These are phyloP conservation scores for Neohortaea acidophila DNA, from an alignment of 495 filamentous ascomycete species.

Conservation along the genomic window DNA sequence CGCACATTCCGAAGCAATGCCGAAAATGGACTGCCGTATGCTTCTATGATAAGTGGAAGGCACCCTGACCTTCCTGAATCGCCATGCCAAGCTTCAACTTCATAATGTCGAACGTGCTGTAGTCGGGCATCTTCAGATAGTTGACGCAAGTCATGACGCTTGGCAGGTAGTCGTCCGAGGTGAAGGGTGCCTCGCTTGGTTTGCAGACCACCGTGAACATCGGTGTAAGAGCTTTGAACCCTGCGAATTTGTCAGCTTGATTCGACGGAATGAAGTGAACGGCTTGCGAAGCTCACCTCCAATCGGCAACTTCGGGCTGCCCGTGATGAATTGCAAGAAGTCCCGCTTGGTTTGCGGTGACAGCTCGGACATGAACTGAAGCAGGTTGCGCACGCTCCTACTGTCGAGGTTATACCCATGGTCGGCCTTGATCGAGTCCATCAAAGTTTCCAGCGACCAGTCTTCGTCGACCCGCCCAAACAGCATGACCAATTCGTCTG, in stretches of 20 bases:
- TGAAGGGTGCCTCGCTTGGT: slow-evolving; percentile 85
- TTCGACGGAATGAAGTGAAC: slow-evolving; percentile 2
- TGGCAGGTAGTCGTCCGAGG: slow-evolving; percentile 90
- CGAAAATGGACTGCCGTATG: too few relatives aligned
- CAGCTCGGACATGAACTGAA: slow-evolving; percentile 91
- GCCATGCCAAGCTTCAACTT: slow-evolving; percentile 62
- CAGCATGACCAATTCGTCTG: slow-evolving; percentile 87
- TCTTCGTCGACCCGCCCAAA: slow-evolving; percentile 93
- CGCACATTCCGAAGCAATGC: too few relatives aligned
- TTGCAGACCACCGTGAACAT: slow-evolving; percentile 99
- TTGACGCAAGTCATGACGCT: slow-evolving; percentile 99
- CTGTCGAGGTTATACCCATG: slow-evolving; percentile 99
- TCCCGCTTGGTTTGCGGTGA: slow-evolving; percentile 61
- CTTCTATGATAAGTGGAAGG: slow-evolving; percentile 80
- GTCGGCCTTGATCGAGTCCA: slow-evolving; percentile 99
- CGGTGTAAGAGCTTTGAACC: slow-evolving; percentile 90
- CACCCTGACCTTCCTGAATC: slow-evolving; percentile 94
- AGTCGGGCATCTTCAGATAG: slow-evolving; percentile 96
- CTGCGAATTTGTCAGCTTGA: slow-evolving; percentile 35
- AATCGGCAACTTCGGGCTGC: slow-evolving; percentile 95
- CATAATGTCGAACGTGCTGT: slow-evolving; percentile 65
- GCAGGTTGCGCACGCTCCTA: slow-evolving; percentile 82
- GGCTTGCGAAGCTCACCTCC: slow-evolving; percentile 52
- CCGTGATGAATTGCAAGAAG: slow-evolving; percentile 96
- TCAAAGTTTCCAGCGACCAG: slow-evolving; percentile 92